These are phyloP conservation scores for Carnegiea gigantea DNA, from an alignment of 179 eudicot species.

Conservation along the genomic window DNA sequence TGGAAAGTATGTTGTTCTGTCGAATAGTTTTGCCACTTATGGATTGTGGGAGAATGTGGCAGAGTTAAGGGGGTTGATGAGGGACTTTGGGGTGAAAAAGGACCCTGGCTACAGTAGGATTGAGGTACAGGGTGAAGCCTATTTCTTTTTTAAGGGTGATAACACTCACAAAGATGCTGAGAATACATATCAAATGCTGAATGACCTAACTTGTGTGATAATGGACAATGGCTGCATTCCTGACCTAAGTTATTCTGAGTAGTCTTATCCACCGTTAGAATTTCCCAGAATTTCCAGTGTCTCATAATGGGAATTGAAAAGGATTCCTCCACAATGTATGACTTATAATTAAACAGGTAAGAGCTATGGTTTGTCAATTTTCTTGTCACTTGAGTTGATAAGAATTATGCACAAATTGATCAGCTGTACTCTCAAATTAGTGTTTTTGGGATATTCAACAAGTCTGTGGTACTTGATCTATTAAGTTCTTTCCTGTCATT, in stretches of 20 bases:
- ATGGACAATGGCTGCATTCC: conserved; percentile 45
- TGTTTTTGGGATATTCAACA: background rate
- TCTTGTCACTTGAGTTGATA: background rate
- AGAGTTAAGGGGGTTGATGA: conserved; percentile 70
- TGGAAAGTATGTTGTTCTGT: conserved; percentile 76
- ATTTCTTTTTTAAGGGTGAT: conserved; percentile 69
- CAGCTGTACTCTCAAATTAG: background rate
- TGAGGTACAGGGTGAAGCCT: conserved; percentile 60
- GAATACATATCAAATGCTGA: conserved; percentile 44
- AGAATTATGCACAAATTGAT: background rate
- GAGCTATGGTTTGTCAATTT: background rate
- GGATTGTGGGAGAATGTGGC: conserved; percentile 83
- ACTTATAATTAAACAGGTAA: conserved; percentile 2
- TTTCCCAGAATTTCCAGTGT: background rate
- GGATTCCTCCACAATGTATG: conserved; percentile 13
- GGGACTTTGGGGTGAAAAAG: conserved; percentile 63
- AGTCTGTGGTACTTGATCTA: background rate
- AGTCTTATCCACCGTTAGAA: conserved; percentile 15
- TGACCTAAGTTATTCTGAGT: conserved; percentile 25
- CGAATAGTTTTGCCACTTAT: conserved; percentile 68
- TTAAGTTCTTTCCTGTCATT: background rate
- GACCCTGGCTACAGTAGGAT: conserved; percentile 87
- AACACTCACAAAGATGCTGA: conserved; percentile 57
- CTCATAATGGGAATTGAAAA: conserved; percentile 11
- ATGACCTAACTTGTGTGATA: conserved; percentile 40